A percentile compares a stretch with the other conserved stretches of the same genome.
Conservation (phyloP, 2,329 filamentous ascomycete species). For the Colletotrichum filicis region DNA sequence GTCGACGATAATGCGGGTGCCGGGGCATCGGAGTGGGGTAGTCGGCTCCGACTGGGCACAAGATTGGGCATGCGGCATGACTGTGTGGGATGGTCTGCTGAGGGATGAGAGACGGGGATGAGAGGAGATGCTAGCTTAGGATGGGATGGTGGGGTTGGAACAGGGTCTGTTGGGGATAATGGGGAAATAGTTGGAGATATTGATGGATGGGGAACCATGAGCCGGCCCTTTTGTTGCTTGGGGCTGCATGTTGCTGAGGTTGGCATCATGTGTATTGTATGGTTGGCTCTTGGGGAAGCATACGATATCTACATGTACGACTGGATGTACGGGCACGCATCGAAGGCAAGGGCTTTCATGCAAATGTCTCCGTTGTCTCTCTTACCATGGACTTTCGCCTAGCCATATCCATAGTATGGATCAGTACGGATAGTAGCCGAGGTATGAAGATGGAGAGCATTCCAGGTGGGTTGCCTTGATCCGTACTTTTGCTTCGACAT, state of each 20-base stretch:
- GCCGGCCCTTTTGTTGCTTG: background rate
- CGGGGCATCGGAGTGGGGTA: conserved; percentile 23
- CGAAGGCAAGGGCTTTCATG: background rate
- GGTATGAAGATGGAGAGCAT: background rate
- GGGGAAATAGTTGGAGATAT: conserved; percentile 4
- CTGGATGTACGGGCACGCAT: background rate
- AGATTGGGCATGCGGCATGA: background rate
- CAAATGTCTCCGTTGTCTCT: conserved; percentile 4
- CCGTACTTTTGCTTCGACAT: too few species aligned
- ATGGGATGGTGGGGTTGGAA: background rate
- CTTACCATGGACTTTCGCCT: background rate
- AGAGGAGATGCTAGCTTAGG: background rate
- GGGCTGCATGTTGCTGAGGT: background rate
- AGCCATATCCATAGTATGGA: background rate
- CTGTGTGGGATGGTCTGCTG: background rate
- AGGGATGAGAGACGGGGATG: background rate
- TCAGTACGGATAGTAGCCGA: background rate
- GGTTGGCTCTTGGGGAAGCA: background rate
- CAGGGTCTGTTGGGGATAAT: background rate
- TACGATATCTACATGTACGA: background rate
- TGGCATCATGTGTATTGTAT: background rate
- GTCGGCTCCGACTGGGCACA: conserved; percentile 11
- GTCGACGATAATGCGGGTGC: conserved; percentile 21
- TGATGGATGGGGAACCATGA: background rate
- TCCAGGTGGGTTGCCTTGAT: too few species aligned